Evolutionary conservation across 441 rosid species (phyloP), one percentile per base, ranked within the genome.

Genomic region (Arabidopsis hybrid): DNA sequence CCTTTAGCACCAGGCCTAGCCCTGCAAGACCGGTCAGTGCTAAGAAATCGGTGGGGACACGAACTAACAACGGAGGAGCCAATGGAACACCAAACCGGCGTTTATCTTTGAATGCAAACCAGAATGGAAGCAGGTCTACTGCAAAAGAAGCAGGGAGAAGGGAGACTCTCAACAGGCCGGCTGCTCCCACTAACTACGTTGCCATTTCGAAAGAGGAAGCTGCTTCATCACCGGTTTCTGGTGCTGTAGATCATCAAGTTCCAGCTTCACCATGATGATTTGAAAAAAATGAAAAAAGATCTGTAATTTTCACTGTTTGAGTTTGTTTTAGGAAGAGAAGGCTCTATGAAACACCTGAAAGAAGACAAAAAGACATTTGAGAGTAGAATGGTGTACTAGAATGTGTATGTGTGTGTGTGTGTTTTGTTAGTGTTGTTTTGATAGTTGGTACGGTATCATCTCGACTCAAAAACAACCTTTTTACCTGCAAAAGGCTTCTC

Each of bases 31-130:
- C 94, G 0, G 84, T 69, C 2, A 75, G 89, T 67, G 60, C 88
- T 2, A 94, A 90, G 84, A 92, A 89, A 80, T 87, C 75, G 58
- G 77, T 80, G 9, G 92, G 90, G 1, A 77, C 97, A 45, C 86
- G 91, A 14, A 67, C 89, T 29, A 90, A 69, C 75, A 90, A 76
- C 17, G 94, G 90, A 35, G 89, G 89, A 67, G 71, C 83, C 16
- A 91, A 89, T 31, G 99, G 97, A 80, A 85, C 90, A 42, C 97
- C 97, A 9, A 79, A 71, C 86, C 74, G 97, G 66, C 87, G 97
- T 60, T 76, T 92, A 10, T 95, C 99, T 35, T 79, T 95, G 52
- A 94, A 88, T 70, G 74, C 92, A 60, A 66, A 68, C 78, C 98
- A 92, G 78, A 92, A 91, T 2, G 97, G 96, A 49, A 81, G 85